phyloP scores from a whole-genome alignment of 2,329 filamentous ascomycete genomes.

The Penicillium hesseltinei region DNA sequence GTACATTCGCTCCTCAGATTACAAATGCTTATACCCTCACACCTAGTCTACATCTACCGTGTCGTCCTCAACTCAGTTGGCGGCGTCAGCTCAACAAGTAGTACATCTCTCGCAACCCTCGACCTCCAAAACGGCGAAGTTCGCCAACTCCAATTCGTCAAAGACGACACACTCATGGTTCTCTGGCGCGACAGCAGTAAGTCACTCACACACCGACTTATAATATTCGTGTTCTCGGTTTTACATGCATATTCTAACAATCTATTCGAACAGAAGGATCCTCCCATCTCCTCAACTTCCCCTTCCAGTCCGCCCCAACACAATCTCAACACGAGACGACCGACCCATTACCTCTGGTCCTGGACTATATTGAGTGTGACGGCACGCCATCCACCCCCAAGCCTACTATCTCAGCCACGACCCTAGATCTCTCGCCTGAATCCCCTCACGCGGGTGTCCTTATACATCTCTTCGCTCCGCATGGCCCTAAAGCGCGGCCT shows the following conservation, averaged over 20 bases:
- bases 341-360: conserved; percentile 7
- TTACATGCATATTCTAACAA: background rate
- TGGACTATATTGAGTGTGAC: conserved; percentile 24
- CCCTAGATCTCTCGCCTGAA: conserved; percentile 23
- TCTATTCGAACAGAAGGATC: conserved; percentile 20
- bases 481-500: conserved; percentile 48
- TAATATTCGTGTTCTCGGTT: background rate
- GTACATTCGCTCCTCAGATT: background rate
- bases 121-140: conserved; percentile 36
- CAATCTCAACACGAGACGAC: background rate
- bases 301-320: conserved; percentile 25
- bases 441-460: conserved; percentile 28
- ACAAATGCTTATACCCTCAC: conserved; percentile 9
- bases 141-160: conserved; percentile 66
- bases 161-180: conserved; percentile 60
- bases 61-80: conserved; percentile 55
- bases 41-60: conserved; percentile 58
- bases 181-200: conserved; percentile 49
- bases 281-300: conserved; percentile 36
- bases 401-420: conserved; percentile 11
- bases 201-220: background rate
- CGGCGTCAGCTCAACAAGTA: conserved; percentile 54
- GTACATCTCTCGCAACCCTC: conserved; percentile 32
- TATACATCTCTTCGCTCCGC: conserved; percentile 48
- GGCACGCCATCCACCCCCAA: conserved; percentile 11